These are phyloP conservation scores for Aureobasidium sp. DNA, from an alignment of 2,329 filamentous ascomycete species.

Conservation along the genomic window DNA sequence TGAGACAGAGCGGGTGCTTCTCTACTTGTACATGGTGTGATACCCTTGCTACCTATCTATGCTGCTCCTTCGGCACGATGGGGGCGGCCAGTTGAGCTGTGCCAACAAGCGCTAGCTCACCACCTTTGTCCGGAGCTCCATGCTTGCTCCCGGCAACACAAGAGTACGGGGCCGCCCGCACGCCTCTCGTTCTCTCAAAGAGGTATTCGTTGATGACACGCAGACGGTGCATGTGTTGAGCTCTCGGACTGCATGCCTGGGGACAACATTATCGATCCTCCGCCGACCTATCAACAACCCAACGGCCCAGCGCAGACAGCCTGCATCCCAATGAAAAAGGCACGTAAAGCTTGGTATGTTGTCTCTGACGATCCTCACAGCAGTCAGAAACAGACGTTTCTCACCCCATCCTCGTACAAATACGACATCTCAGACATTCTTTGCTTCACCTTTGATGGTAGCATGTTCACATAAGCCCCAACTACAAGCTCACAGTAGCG, in stretches of 20 bases:
- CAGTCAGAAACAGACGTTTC: not conserved
- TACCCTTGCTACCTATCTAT: not conserved
- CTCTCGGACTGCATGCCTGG: constrained; percentile 12
- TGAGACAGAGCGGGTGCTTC: not conserved
- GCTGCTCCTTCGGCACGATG: constrained; percentile 5
- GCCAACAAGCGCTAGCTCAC: constrained; percentile 14
- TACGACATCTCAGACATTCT: constrained; percentile 11
- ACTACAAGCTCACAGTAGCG: constrained; percentile 14
- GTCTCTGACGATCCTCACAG: not conserved
- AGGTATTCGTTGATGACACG: constrained; percentile 7
- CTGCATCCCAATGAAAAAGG: not conserved
- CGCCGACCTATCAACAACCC: not conserved
- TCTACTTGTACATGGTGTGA: constrained; percentile 8
- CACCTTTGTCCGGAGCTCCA: constrained; percentile 13
- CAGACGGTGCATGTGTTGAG: constrained; percentile 10
- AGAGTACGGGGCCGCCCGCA: constrained; percentile 13
- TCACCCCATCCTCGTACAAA: not conserved
- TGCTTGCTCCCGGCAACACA: constrained; percentile 11
- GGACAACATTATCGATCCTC: constrained; percentile 11
- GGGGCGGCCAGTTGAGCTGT: constrained; percentile 13
- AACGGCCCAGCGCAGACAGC: constrained; percentile 2
- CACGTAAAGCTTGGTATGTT: not conserved
- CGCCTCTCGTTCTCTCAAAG: not conserved
- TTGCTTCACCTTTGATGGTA: constrained; percentile 17
- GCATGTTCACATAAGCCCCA: constrained; percentile 15